A percentile compares a stretch with the other conserved stretches of the same genome.
Evolutionary conservation across 106 monocot genomes (phyloP).

Genomic region (Gastrodia elata): DNA sequence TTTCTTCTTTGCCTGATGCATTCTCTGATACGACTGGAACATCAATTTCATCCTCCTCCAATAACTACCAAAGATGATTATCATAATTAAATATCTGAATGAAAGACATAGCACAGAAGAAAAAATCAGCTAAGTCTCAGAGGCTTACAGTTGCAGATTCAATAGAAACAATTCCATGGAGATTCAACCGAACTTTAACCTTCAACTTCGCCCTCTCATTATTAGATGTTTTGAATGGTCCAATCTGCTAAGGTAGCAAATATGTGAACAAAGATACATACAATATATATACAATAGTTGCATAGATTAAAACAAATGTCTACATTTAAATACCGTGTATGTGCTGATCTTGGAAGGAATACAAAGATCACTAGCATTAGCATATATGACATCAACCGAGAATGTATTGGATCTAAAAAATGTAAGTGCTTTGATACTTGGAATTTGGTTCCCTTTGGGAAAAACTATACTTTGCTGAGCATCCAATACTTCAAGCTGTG

Average conservation of each 20-base stretch:
- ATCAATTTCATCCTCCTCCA: slow-evolving; percentile 86
- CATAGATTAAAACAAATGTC: not conserved
- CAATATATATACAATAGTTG: not conserved
- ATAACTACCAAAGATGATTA: slow-evolving; percentile 32
- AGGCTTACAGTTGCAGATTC: slow-evolving; percentile 87
- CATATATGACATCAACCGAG: slow-evolving; percentile 52
- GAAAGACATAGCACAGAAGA: not conserved
- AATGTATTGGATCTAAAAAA: slow-evolving; percentile 48
- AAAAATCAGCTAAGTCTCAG: not conserved
- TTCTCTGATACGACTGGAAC: slow-evolving; percentile 49
- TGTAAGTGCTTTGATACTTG: slow-evolving; percentile 46
- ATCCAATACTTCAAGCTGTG: slow-evolving; percentile 29
- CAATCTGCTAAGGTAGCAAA: slow-evolving; percentile 46
- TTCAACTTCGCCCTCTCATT: slow-evolving; percentile 70
- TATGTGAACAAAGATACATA: not conserved
- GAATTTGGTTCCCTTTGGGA: slow-evolving; percentile 62
- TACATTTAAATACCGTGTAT: slow-evolving; percentile 42
- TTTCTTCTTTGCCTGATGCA: slow-evolving; percentile 33
- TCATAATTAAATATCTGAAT: not conserved
- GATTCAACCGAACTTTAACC: slow-evolving; percentile 71
- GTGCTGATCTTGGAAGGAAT: slow-evolving; percentile 55
- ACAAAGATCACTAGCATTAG: slow-evolving; percentile 28
- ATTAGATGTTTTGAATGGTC: slow-evolving; percentile 69
- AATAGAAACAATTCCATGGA: slow-evolving; percentile 80
- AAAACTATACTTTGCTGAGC: slow-evolving; percentile 46